Evolutionary conservation across 2,329 filamentous ascomycete species (phyloP).

Genomic region (Pezicula carpinea): DNA sequence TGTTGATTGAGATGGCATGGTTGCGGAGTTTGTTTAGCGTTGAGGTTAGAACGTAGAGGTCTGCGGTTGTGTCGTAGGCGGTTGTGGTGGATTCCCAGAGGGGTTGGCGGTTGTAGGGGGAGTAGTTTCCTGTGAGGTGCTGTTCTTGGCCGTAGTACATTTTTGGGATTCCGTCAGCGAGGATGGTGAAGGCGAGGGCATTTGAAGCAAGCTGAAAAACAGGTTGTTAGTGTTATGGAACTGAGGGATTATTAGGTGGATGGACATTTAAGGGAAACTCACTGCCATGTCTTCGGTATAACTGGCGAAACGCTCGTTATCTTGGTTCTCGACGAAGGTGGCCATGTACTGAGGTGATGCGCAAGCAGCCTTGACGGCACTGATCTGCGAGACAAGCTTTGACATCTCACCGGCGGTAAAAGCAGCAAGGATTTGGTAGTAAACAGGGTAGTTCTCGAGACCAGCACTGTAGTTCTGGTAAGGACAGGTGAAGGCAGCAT

Average conservation of each 20-base stretch:
- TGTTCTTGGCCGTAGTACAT: slow-evolving; percentile 65
- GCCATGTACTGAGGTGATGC: background rate
- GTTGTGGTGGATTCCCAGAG: slow-evolving; percentile 43
- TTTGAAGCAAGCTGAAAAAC: slow-evolving; percentile 47
- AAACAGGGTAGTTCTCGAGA: slow-evolving; percentile 37
- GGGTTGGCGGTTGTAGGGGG: slow-evolving; percentile 50
- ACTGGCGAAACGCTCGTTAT: too few species aligned
- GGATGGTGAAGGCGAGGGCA: slow-evolving; percentile 55
- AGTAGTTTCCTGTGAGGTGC: slow-evolving; percentile 44
- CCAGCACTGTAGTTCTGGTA: slow-evolving; percentile 39
- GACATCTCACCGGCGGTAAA: too few species aligned
- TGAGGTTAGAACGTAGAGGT: slow-evolving; percentile 45
- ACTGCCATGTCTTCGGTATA: slow-evolving; percentile 17
- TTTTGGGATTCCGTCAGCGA: slow-evolving; percentile 57
- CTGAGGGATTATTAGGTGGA: too few species aligned
- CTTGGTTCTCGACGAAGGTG: too few species aligned
- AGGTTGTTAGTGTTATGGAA: too few species aligned
- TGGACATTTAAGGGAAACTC: background rate
- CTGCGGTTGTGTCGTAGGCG: slow-evolving; percentile 39
- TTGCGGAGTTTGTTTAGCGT: slow-evolving; percentile 46
- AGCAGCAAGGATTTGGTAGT: too few species aligned
- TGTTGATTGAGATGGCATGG: slow-evolving; percentile 33
- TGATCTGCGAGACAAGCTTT: background rate
- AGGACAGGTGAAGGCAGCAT: slow-evolving; percentile 33
- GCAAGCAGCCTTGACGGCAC: background rate